Percentiles rank a stretch among this genome's conserved stretches.
Conservation (phyloP, 1,139 yeast genomes). For the Sugiyamaella neomexicana region DNA sequence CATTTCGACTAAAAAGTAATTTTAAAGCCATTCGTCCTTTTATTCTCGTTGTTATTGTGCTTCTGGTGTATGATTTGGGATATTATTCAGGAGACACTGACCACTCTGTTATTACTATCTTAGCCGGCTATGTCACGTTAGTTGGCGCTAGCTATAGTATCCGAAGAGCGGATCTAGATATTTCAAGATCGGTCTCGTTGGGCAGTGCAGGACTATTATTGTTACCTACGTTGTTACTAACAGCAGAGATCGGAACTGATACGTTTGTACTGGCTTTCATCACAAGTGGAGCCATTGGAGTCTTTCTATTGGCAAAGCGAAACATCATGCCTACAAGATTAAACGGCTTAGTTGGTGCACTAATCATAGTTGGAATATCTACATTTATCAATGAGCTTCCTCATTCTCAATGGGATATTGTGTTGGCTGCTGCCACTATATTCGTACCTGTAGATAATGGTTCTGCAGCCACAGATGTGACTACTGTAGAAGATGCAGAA, state of each 20-base stretch:
- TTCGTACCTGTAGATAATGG: slow-evolving; percentile 24
- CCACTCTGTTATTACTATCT: slow-evolving; percentile 9
- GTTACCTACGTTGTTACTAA: slow-evolving; percentile 21
- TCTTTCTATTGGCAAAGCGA: slow-evolving; percentile 38
- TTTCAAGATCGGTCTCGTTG: slow-evolving; percentile 24
- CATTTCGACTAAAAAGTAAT: slow-evolving; percentile 2
- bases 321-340: slow-evolving; percentile 38
- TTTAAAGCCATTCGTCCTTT: slow-evolving; percentile 24
- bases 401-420: slow-evolving; percentile 24
- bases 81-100: slow-evolving; percentile 8
- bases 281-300: slow-evolving; percentile 40
- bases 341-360: slow-evolving; percentile 35
- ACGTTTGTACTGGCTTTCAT: slow-evolving; percentile 32
- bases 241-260: slow-evolving; percentile 1
- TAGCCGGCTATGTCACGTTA: slow-evolving; percentile 28
- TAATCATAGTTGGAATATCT: slow-evolving; percentile 28
- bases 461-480: not conserved
- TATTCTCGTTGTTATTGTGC: slow-evolving; percentile 21
- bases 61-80: slow-evolving; percentile 27
- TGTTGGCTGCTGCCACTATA: slow-evolving; percentile 26
- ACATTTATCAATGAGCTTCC: slow-evolving; percentile 25
- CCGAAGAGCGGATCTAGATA: slow-evolving; percentile 19
- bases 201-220: slow-evolving; percentile 25
- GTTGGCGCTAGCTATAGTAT: slow-evolving; percentile 25
- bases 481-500: not conserved